These are phyloP conservation scores for Xylaria sp. DNA, from an alignment of 2,329 filamentous ascomycete genomes.

Conservation along the genomic window DNA sequence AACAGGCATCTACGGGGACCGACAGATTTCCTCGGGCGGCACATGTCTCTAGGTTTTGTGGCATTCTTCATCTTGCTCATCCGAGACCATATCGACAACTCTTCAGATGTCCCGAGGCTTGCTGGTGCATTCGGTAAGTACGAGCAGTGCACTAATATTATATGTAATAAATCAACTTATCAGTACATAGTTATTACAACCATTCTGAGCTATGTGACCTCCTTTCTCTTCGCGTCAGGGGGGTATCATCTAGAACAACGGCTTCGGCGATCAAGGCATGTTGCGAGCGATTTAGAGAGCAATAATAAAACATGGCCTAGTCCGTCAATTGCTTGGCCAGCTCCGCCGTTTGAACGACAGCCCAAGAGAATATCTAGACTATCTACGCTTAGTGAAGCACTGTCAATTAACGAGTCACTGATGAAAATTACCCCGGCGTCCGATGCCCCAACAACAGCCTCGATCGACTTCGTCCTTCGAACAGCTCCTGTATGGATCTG, in stretches of 20 bases:
- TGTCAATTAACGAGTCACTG: conserved; percentile 37
- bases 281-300: conserved; percentile 42
- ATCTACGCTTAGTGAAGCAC: conserved; percentile 31
- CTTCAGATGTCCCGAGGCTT: conserved; percentile 43
- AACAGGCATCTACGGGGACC: conserved; percentile 44
- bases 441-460: conserved; percentile 2
- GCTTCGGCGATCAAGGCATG: conserved; percentile 36
- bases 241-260: conserved; percentile 43
- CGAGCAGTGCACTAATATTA: background rate
- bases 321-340: conserved; percentile 43
- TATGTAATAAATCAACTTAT: background rate
- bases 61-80: conserved; percentile 48
- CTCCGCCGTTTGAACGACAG: conserved; percentile 30
- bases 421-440: conserved; percentile 28
- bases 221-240: conserved; percentile 41
- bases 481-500: conserved; percentile 46
- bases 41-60: conserved; percentile 51
- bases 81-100: conserved; percentile 45
- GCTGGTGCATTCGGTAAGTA: conserved; percentile 46
- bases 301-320: conserved; percentile 42
- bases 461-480: conserved; percentile 41
- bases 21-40: conserved; percentile 48
- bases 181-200: conserved; percentile 44
- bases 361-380: conserved; percentile 36
- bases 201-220: conserved; percentile 42